phyloP scores from a whole-genome alignment of 2,329 filamentous ascomycete genomes.

The Pseudomassariella vexata region DNA sequence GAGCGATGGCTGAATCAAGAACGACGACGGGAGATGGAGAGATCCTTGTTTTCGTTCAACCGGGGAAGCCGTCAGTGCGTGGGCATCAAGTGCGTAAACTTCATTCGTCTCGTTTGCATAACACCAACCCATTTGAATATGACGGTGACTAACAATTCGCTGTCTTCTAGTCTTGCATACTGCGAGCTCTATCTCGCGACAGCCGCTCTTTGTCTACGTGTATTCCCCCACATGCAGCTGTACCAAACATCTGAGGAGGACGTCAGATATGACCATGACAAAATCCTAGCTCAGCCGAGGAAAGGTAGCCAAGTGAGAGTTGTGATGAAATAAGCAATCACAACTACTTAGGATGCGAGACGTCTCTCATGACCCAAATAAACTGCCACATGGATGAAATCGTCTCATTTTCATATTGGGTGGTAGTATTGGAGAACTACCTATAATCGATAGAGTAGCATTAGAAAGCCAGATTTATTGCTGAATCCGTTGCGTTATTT shows the following conservation, averaged over 20 bases:
- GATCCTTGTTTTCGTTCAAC: slow-evolving; percentile 11
- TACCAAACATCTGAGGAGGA: slow-evolving; percentile 15
- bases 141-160: too few relatives aligned
- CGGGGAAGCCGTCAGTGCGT: slow-evolving; percentile 17
- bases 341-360: too few relatives aligned
- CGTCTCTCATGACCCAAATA: too few relatives aligned
- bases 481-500: too few relatives aligned
- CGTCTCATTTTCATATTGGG: too few relatives aligned
- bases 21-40: slow-evolving; percentile 10
- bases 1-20: slow-evolving; percentile 17
- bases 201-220: slow-evolving; percentile 14
- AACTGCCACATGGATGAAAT: too few relatives aligned
- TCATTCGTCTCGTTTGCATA: neutral
- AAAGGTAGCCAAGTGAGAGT: slow-evolving; percentile 7
- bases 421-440: too few relatives aligned
- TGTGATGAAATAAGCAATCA: too few relatives aligned
- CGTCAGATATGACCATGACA: slow-evolving; percentile 21
- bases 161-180: slow-evolving; percentile 17
- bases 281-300: slow-evolving; percentile 14
- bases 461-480: too few relatives aligned
- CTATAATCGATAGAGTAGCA: too few relatives aligned
- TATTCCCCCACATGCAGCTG: slow-evolving; percentile 17
- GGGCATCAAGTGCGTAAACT: slow-evolving; percentile 18
- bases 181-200: slow-evolving; percentile 18
- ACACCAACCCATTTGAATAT: neutral